These are phyloP conservation scores for Didymella lethalis DNA, from an alignment of 2,329 filamentous ascomycete genomes.

Conservation along the genomic window DNA sequence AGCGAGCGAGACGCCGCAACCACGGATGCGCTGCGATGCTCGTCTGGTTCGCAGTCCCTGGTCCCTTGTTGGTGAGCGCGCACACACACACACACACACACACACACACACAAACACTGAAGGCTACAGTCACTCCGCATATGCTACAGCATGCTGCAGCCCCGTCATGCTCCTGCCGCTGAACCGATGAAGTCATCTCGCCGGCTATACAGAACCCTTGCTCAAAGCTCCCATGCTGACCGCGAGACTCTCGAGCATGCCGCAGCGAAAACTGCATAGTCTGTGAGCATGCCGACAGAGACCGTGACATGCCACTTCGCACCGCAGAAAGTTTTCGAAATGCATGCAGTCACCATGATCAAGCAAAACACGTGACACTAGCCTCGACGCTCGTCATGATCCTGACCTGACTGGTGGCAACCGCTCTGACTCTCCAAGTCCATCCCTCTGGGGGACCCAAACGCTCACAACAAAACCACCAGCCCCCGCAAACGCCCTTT, in stretches of 20 bases:
- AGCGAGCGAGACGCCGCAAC: neutral
- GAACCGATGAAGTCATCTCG: constrained; percentile 20
- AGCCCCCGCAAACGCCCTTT: neutral
- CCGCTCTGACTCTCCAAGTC: constrained; percentile 41
- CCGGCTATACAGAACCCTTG: constrained; percentile 17
- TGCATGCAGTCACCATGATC: neutral
- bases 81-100: too few relatives aligned
- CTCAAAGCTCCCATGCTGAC: constrained; percentile 15
- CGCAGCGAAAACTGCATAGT: neutral
- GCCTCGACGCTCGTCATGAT: constrained; percentile 7
- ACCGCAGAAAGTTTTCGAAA: neutral
- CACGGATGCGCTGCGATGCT: neutral
- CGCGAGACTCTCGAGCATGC: neutral
- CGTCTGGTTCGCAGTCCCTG: neutral
- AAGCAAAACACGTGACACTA: constrained; percentile 11
- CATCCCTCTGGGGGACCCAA: constrained; percentile 44
- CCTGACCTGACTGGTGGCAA: constrained; percentile 7
- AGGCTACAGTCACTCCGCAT: neutral
- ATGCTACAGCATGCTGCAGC: neutral
- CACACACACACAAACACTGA: neutral
- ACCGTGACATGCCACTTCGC: neutral
- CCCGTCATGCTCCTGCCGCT: neutral
- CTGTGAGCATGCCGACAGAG: neutral
- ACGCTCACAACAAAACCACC: constrained; percentile 23
- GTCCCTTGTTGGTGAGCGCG: too few relatives aligned